A percentile compares a stretch with the other conserved stretches of the same genome.
Evolutionary conservation across 2,329 filamentous ascomycete species (phyloP).

Genomic region (Tolypocladium guangdongense): DNA sequence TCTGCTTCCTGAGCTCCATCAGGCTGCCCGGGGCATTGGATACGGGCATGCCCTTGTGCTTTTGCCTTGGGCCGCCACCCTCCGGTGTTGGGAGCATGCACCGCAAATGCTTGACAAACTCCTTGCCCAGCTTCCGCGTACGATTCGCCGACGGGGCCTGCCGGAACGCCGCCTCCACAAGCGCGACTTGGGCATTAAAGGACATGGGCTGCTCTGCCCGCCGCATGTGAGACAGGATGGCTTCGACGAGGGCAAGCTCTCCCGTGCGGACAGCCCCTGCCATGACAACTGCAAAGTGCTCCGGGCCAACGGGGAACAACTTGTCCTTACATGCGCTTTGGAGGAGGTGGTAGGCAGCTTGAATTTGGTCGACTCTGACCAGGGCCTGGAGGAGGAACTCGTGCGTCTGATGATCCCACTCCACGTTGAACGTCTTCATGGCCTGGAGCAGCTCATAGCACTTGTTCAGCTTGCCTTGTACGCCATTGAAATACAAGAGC

Average conservation of each 20-base stretch:
- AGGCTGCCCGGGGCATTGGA: conserved; percentile 7
- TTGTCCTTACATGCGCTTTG: conserved; percentile 30
- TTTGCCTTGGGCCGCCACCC: not conserved
- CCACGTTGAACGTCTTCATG: conserved; percentile 36
- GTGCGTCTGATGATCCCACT: conserved; percentile 40
- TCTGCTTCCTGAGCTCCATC: conserved; percentile 14
- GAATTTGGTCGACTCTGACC: conserved; percentile 35
- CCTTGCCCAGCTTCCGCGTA: conserved; percentile 14
- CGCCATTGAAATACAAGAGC: conserved; percentile 58
- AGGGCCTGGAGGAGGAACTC: conserved; percentile 37
- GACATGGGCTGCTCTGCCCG: conserved; percentile 29
- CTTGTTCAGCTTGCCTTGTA: conserved; percentile 41
- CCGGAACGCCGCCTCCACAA: conserved; percentile 27
- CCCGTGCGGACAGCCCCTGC: conserved; percentile 34
- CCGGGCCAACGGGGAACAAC: conserved; percentile 32
- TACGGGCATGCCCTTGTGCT: not conserved
- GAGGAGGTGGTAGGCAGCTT: conserved; percentile 38
- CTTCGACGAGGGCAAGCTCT: conserved; percentile 30
- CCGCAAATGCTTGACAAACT: conserved; percentile 19
- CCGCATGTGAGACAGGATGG: conserved; percentile 32
- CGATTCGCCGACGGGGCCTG: conserved; percentile 12
- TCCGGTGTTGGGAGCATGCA: conserved; percentile 4
- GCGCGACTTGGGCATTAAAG: conserved; percentile 29
- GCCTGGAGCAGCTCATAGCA: conserved; percentile 35
- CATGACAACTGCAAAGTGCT: conserved; percentile 45